A percentile compares a stretch with the other conserved stretches of the same genome.
Conservation (phyloP, 306 rosid genomes). For the Castanea mollissima region DNA sequence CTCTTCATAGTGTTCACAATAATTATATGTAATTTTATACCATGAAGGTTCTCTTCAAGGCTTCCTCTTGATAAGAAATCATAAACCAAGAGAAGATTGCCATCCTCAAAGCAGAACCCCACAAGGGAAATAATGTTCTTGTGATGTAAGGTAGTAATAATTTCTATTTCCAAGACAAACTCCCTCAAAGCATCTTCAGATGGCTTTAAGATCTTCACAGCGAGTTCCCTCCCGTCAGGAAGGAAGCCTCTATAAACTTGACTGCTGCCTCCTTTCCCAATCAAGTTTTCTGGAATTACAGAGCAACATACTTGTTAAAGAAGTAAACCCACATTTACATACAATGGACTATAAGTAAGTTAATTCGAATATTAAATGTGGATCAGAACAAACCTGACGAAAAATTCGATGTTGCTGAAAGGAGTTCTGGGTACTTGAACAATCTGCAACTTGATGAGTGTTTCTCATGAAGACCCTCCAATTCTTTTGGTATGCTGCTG, state of each 20-base stretch:
- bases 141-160: constrained; percentile 78
- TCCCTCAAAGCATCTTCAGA: constrained; percentile 76
- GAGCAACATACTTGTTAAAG: not conserved
- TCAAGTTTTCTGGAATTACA: constrained; percentile 66
- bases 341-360: not conserved
- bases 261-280: constrained; percentile 96
- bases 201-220: constrained; percentile 87
- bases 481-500: constrained; percentile 50
- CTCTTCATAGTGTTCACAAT: not conserved
- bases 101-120: constrained; percentile 90
- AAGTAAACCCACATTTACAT: not conserved
- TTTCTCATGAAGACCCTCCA: constrained; percentile 83
- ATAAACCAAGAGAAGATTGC: constrained; percentile 81
- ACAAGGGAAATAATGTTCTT: constrained; percentile 80
- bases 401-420: constrained; percentile 77
- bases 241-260: constrained; percentile 88
- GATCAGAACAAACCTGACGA: constrained; percentile 55
- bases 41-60: constrained; percentile 95
- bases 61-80: constrained; percentile 94
- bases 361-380: constrained; percentile 10
- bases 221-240: constrained; percentile 84
- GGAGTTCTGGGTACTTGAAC: constrained; percentile 73
- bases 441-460: constrained; percentile 74
- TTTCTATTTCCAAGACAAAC: constrained; percentile 82
- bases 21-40: constrained; percentile 31